These are phyloP conservation scores for Metarhizium robertsii DNA, from an alignment of 2,329 filamentous ascomycete genomes.

Conservation along the genomic window DNA sequence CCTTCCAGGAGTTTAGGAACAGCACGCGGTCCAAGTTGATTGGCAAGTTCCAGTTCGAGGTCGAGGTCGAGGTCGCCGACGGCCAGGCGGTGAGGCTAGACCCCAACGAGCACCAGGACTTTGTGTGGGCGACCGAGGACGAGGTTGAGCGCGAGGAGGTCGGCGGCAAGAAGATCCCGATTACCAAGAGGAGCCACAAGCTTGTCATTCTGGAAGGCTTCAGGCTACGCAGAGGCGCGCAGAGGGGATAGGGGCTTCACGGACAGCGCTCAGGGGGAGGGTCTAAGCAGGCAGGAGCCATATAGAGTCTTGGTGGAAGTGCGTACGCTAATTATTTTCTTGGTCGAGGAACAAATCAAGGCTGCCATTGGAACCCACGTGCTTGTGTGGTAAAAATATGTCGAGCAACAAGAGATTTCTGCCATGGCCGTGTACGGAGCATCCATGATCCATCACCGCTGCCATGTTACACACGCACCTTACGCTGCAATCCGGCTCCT, in stretches of 20 bases:
- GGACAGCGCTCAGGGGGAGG: too few relatives aligned
- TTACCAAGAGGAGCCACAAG: slow-evolving; percentile 12
- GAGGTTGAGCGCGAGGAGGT: slow-evolving; percentile 13
- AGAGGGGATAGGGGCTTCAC: too few relatives aligned
- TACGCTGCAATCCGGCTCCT: slow-evolving; percentile 2
- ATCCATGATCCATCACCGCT: too few relatives aligned
- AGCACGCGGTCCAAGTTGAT: not conserved
- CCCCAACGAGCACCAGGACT: slow-evolving; percentile 22
- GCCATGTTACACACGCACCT: too few relatives aligned
- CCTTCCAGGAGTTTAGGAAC: not conserved
- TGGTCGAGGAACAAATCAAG: too few relatives aligned
- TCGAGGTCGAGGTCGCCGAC: slow-evolving; percentile 10
- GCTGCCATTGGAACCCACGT: too few relatives aligned
- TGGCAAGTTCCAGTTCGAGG: slow-evolving; percentile 8
- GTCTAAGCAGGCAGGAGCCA: too few relatives aligned
- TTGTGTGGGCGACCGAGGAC: slow-evolving; percentile 20
- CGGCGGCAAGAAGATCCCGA: slow-evolving; percentile 5
- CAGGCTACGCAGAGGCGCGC: not conserved
- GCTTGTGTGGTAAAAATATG: too few relatives aligned
- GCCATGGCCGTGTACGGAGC: too few relatives aligned
- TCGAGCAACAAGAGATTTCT: too few relatives aligned
- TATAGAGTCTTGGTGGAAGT: too few relatives aligned
- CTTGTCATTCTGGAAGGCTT: slow-evolving; percentile 15
- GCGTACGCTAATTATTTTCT: too few relatives aligned
- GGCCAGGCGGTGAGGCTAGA: slow-evolving; percentile 15